A percentile compares a stretch with the other conserved stretches of the same genome.
Conservation (phyloP, 352 stramenopile species). For the Albugo candida region DNA sequence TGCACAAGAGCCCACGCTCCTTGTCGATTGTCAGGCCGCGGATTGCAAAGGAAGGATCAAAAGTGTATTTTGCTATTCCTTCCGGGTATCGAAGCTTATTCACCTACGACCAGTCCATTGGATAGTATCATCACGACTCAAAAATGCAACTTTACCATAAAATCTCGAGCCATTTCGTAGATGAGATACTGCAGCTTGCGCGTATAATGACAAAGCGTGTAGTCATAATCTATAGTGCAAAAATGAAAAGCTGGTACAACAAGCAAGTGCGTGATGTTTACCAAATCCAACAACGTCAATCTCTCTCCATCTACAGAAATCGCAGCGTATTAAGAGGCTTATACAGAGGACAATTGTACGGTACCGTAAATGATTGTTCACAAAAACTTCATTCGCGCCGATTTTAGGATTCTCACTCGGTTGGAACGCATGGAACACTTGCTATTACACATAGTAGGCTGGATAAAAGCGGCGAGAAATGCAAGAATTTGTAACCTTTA, state of each 20-base stretch:
- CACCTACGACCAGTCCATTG: slow-evolving; percentile 11
- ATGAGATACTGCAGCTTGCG: slow-evolving; percentile 83
- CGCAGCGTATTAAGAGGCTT: neutral
- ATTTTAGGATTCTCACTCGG: slow-evolving; percentile 13
- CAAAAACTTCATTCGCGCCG: slow-evolving; percentile 42
- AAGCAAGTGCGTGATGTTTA: slow-evolving; percentile 3
- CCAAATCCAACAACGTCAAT: slow-evolving; percentile 61
- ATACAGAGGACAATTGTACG: slow-evolving; percentile 5
- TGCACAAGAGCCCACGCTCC: slow-evolving; percentile 84
- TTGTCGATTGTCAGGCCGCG: slow-evolving; percentile 84
- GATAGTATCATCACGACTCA: neutral
- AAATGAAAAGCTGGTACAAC: neutral
- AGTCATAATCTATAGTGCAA: slow-evolving; percentile 79
- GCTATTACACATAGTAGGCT: slow-evolving; percentile 6
- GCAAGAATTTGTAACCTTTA: no score
- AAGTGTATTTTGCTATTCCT: slow-evolving; percentile 54
- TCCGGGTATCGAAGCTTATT: slow-evolving; percentile 70
- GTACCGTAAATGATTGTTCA: slow-evolving; percentile 50
- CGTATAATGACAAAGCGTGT: slow-evolving; percentile 86
- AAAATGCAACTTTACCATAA: slow-evolving; percentile 28
- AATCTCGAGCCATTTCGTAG: slow-evolving; percentile 80
- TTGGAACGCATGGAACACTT: slow-evolving; percentile 19
- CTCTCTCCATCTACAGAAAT: slow-evolving; percentile 4
- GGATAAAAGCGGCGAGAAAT: no score
- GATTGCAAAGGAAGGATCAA: slow-evolving; percentile 83